These are phyloP conservation scores for Thuidium tamariscinum DNA, from an alignment of 225 moss, liverwort and hornwort species.

Conservation along the genomic window DNA sequence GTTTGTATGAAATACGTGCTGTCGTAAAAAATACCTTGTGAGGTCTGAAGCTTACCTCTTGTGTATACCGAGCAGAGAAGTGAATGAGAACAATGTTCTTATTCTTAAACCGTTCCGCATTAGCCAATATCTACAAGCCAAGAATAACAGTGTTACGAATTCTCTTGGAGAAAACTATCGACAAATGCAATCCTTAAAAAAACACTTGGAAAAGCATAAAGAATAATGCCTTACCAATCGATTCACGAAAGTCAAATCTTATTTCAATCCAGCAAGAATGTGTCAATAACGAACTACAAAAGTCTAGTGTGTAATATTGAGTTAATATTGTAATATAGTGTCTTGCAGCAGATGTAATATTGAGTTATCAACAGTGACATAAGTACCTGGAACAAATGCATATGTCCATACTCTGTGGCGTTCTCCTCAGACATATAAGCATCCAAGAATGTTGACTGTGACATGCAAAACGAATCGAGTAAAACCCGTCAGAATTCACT, in stretches of 20 bases:
- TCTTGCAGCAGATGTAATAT: not conserved
- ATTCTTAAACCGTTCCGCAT: slow-evolving; percentile 65
- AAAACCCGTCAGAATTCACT: not conserved
- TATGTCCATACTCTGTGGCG: slow-evolving; percentile 81
- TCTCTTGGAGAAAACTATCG: not conserved
- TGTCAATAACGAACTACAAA: not conserved
- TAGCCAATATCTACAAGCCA: slow-evolving; percentile 41
- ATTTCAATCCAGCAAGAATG: not conserved
- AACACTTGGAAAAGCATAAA: not conserved
- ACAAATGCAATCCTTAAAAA: not conserved
- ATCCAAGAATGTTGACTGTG: slow-evolving; percentile 88
- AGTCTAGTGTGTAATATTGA: not conserved
- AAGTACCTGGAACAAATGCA: slow-evolving; percentile 75
- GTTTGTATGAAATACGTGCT: not conserved
- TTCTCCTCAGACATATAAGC: slow-evolving; percentile 39
- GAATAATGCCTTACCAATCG: not conserved
- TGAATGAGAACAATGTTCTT: slow-evolving; percentile 72
- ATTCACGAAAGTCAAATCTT: not conserved
- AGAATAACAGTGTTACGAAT: not conserved
- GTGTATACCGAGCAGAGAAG: slow-evolving; percentile 91
- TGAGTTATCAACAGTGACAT: not conserved
- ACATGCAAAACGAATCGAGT: not conserved
- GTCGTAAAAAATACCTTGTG: not conserved
- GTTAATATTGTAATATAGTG: too few species aligned
- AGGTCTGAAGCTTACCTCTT: slow-evolving; percentile 27